A percentile compares a stretch with the other conserved stretches of the same genome.
These are phyloP conservation scores for Aleurites moluccanus DNA, from an alignment of 441 rosid species.

Conservation along the genomic window DNA sequence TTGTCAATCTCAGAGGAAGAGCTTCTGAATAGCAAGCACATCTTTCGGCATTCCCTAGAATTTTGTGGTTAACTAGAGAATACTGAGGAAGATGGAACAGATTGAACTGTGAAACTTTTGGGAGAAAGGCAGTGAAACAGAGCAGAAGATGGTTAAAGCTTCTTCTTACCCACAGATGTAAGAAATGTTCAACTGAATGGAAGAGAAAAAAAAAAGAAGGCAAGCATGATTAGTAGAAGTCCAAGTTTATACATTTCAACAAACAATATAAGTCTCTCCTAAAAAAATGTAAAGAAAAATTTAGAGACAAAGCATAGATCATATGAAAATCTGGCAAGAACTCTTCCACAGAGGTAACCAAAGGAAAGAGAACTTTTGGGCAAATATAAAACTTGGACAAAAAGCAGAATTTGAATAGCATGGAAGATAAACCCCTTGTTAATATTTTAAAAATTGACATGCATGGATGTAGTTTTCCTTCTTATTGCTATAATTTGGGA, in stretches of 20 bases:
- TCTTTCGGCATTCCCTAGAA: slow-evolving; percentile 92
- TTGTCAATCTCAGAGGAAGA: slow-evolving; percentile 32
- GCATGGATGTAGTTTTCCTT: background rate
- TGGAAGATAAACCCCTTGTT: slow-evolving; percentile 9
- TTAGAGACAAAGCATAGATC: background rate
- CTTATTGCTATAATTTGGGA: background rate
- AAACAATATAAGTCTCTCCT: too few species aligned
- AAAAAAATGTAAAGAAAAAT: background rate
- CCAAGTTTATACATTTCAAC: background rate
- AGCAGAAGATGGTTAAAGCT: background rate
- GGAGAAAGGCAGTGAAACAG: background rate
- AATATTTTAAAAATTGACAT: background rate
- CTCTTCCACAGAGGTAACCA: background rate
- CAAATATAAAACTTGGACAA: background rate
- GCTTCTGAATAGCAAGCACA: slow-evolving; percentile 63
- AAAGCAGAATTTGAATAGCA: slow-evolving; percentile 16
- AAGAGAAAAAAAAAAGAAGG: background rate
- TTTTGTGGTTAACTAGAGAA: slow-evolving; percentile 23
- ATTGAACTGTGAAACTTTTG: background rate
- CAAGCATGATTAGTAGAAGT: background rate
- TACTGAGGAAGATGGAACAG: slow-evolving; percentile 5
- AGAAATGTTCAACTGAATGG: slow-evolving; percentile 10
- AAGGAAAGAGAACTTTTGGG: background rate
- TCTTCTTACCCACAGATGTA: background rate
- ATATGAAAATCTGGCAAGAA: background rate